phyloP scores from a whole-genome alignment of 176 grass and related monocot species.

The Alopecurus myosuroides region DNA sequence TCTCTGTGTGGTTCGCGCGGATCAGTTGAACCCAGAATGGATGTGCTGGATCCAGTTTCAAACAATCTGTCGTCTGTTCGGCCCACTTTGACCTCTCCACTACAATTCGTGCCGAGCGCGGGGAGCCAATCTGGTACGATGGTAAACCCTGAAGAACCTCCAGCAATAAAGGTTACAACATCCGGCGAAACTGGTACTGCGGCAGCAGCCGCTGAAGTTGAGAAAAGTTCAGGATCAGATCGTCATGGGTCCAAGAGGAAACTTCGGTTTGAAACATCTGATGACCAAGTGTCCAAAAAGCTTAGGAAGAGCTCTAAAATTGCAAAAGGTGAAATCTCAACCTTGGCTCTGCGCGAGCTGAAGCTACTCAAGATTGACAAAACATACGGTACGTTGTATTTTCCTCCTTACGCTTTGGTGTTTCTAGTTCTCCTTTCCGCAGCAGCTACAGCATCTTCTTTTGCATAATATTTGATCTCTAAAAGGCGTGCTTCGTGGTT shows the following conservation, averaged over 20 bases:
- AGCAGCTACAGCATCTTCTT: background rate
- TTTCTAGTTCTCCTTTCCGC: background rate
- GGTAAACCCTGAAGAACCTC: slow-evolving; percentile 12
- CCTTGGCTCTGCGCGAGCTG: slow-evolving; percentile 48
- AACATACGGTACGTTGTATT: slow-evolving; percentile 36
- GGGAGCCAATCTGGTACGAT: slow-evolving; percentile 17
- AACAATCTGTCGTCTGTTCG: background rate
- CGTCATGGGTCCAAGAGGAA: slow-evolving; percentile 29
- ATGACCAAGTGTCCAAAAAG: slow-evolving; percentile 31
- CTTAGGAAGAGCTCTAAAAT: slow-evolving; percentile 20
- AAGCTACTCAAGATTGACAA: slow-evolving; percentile 65
- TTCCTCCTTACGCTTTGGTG: too few species aligned
- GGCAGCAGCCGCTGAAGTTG: slow-evolving; percentile 5
- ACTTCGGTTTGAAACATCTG: slow-evolving; percentile 3
- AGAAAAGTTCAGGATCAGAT: background rate
- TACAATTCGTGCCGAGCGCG: background rate
- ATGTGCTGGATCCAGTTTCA: background rate
- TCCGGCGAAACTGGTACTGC: background rate
- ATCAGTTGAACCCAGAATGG: slow-evolving; percentile 2
- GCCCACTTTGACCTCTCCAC: background rate
- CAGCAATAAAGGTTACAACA: background rate
- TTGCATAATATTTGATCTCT: background rate
- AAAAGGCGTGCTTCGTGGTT: background rate
- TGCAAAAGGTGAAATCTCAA: slow-evolving; percentile 57
- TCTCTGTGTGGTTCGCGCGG: background rate